These are phyloP conservation scores for Capsella bursapastoris DNA, from an alignment of 345 rosid genomes.

Conservation along the genomic window DNA sequence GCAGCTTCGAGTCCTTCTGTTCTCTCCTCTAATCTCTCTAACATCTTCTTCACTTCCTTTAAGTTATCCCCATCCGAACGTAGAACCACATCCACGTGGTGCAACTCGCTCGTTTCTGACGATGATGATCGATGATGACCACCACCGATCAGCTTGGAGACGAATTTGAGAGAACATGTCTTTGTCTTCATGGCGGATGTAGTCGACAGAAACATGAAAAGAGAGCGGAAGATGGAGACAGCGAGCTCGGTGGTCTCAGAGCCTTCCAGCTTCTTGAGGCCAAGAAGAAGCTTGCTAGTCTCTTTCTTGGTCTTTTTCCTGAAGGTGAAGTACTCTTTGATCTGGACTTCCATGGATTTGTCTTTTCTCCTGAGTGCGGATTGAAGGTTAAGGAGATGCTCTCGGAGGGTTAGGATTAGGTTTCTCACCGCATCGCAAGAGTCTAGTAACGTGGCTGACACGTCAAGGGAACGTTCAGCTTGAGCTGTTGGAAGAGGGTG, in stretches of 20 bases:
- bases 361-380: conserved; percentile 57
- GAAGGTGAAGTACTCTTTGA: conserved; percentile 57
- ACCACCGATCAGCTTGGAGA: conserved; percentile 47
- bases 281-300: conserved; percentile 48
- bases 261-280: conserved; percentile 50
- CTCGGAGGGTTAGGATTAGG: conserved; percentile 43
- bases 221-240: conserved; percentile 46
- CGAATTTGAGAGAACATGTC: conserved; percentile 51
- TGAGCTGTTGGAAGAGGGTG: conserved; percentile 43
- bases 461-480: conserved; percentile 54
- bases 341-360: conserved; percentile 42
- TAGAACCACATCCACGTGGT: conserved; percentile 47
- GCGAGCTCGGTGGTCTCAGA: conserved; percentile 11
- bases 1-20: conserved; percentile 56
- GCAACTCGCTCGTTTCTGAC: conserved; percentile 47
- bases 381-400: conserved; percentile 53
- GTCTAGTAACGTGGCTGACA: conserved; percentile 53
- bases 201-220: conserved; percentile 51
- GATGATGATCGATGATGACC: conserved; percentile 24
- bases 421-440: conserved; percentile 51
- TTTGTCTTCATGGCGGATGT: conserved; percentile 35
- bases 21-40: conserved; percentile 44
- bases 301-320: conserved; percentile 63
- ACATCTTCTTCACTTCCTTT: conserved; percentile 36
- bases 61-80: conserved; percentile 30